A percentile compares a stretch with the other conserved stretches of the same genome.
phyloP scores from a whole-genome alignment of 371 early-diverging fungal genomes.

The Phascolomyces articulosus region DNA sequence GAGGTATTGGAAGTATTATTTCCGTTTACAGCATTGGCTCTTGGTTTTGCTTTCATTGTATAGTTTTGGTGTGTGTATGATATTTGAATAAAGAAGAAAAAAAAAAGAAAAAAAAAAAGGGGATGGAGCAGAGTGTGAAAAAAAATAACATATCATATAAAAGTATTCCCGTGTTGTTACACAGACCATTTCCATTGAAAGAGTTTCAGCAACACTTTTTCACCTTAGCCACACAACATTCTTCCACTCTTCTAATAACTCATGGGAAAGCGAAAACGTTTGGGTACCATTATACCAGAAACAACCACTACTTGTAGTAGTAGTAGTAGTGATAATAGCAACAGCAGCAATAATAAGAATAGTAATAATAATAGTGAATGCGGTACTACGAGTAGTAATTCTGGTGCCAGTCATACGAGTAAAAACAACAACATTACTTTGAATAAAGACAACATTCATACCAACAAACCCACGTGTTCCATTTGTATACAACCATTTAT shows the following conservation, averaged over 20 bases:
- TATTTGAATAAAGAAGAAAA: not conserved
- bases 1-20: not conserved
- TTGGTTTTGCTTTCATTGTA: constrained; percentile 31
- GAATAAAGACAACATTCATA: not conserved
- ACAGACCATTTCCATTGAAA: not conserved
- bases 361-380: not conserved
- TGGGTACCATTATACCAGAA: not conserved
- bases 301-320: not conserved
- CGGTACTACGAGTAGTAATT: not conserved
- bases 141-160: too few species aligned
- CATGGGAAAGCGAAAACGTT: not conserved
- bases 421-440: not conserved
- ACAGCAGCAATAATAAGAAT: too few species aligned
- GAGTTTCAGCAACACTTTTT: too few species aligned
- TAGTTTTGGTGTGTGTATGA: constrained; percentile 24
- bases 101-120: constrained; percentile 11
- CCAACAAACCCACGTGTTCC: constrained; percentile 39
- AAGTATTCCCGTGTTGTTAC: not conserved
- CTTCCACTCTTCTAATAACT: not conserved
- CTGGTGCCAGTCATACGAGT: not conserved
- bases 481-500: constrained; percentile 58
- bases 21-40: constrained; percentile 11
- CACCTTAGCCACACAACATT: too few species aligned
- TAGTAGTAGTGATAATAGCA: not conserved
- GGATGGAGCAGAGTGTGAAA: not conserved